Evolutionary conservation across 2,329 filamentous ascomycete genomes (phyloP).

Genomic region (Botrytis cinerea): DNA sequence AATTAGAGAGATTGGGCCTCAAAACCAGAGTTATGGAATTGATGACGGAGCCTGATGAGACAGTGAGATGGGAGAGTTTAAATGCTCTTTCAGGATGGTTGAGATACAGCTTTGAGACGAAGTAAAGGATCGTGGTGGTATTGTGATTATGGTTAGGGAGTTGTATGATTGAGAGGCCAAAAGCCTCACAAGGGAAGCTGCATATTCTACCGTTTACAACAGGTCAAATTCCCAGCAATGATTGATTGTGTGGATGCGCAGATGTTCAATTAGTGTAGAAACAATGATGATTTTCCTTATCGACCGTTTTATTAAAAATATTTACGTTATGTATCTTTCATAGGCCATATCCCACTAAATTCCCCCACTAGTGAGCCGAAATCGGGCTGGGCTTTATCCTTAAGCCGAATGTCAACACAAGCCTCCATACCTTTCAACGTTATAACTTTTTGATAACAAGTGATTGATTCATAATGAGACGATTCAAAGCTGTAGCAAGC

Average conservation of each 20-base stretch:
- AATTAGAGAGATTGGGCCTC: slow-evolving; percentile 66
- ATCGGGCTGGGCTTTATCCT: slow-evolving; percentile 6
- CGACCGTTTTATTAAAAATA: neutral
- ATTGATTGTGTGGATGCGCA: slow-evolving; percentile 20
- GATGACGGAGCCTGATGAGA: slow-evolving; percentile 71
- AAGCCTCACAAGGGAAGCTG: slow-evolving; percentile 14
- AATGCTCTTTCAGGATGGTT: slow-evolving; percentile 74
- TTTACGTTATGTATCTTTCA: neutral
- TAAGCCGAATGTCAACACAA: slow-evolving; percentile 24
- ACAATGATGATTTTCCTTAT: slow-evolving; percentile 11
- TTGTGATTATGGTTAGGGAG: slow-evolving; percentile 20
- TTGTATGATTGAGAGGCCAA: slow-evolving; percentile 25
- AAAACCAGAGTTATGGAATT: slow-evolving; percentile 72
- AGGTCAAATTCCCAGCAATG: slow-evolving; percentile 3
- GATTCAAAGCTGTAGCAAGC: slow-evolving; percentile 35
- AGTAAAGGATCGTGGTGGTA: slow-evolving; percentile 32
- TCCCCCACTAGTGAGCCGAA: slow-evolving; percentile 17
- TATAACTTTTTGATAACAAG: slow-evolving; percentile 20
- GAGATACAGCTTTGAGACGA: slow-evolving; percentile 64
- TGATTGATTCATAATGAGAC: slow-evolving; percentile 39
- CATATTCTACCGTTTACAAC: slow-evolving; percentile 10
- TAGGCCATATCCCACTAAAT: neutral
- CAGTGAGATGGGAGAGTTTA: slow-evolving; percentile 72
- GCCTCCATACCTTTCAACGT: slow-evolving; percentile 22
- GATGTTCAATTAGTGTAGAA: slow-evolving; percentile 36